Base-by-base conservation (phyloP, 179 eudicot species). In the Silene vulgaris region DNA sequence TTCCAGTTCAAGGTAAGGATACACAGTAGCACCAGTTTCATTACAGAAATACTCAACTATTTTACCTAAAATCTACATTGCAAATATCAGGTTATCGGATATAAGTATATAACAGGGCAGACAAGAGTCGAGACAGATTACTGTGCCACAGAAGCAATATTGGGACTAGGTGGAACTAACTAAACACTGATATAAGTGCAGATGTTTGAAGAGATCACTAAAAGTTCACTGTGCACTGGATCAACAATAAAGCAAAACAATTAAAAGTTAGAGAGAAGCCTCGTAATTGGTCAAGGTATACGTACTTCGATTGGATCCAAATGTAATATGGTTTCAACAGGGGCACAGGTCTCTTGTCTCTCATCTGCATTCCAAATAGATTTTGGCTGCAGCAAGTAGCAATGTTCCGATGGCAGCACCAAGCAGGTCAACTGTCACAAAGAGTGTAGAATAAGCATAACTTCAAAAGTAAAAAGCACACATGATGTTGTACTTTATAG, bases 321-420 rank as follows among this genome's bases (percentile, higher is more conserved):
- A 78, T 88, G 97, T 77, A 96, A 76, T 81, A 93, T 93, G 74
- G 78, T 85, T 86, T 96, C 99, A 69, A 90, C 91, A 71, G 87
- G 81, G 71, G 97, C 83, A 80, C 85, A 78, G 29, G 87, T 79
- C 74, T 86, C 97, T 8, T 74, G 77, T 17, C 82, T 76, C 76
- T 89, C 87, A 74, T 90, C 97, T 54, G 96, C 90, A 87, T 77
- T 88, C 99, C 97, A 92, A 48, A 96, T 96, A 30, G 97, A 96
- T 78, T 87, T 93, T 62, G 97, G 84, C 62, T 82, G 81, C 73
- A 96, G 81, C 84, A 93, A 84, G 72, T 74, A 56, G 75, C 77
- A 57, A 76, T 89, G 87, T 80, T 89, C 87, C 62, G 85, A 85
- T 14, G 96, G 91, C 65, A 96, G 90, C 86, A 90, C 82, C 77